Evolutionary conservation across 1,139 yeast genomes (phyloP), one percentile per base, ranked within the genome.

Genomic region (Yamadazyma sp.): DNA sequence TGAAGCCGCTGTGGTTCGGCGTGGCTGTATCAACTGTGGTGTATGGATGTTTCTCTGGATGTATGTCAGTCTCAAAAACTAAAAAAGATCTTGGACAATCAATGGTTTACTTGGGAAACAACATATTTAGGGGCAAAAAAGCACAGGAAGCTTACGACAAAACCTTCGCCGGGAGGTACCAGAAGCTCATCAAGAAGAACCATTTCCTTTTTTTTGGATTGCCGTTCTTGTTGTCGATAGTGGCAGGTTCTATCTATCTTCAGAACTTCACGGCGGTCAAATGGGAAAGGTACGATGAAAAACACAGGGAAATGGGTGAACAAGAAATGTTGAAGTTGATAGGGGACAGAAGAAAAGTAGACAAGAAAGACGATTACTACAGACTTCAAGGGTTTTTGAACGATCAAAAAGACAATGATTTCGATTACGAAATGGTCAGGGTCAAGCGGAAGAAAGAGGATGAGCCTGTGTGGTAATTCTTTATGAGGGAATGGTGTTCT

Each of bases 381-480:
- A 74, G 94, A 42, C 65, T 89, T 39, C 97, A 89, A 61, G 96
- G 95, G 29, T 66, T 89, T 42, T 77, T 83, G 33, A 81, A 77
- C 34, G 77, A 79, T 43, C 72, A 75, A 51, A 49, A 52, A 28
- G 47, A 59, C 17, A 55, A 58, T 36, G 48, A 43, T 34, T 32
- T 33, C 20, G 73, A 68, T 49, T 72, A 72, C 48, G 77, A 72
- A 77, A 58, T 86, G 69, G 64, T 70, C 17, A 71, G 97, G 50
- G 94, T 88, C 1, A 76, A 73, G 88, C 57, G 86, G 39, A 78
- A 83, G 51, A 95, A 92, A 44, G 96, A 88, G 56, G 83, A 87
- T 40, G 96, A 89, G 47, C 92, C 92, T 45, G 91, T 84, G 11
- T 85, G 87, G 83, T 77, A 48, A 53, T n/a, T n/a, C n/a, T n/a